phyloP scores from a whole-genome alignment of 257 asterid genomes.

The Solanum etuberosum region DNA sequence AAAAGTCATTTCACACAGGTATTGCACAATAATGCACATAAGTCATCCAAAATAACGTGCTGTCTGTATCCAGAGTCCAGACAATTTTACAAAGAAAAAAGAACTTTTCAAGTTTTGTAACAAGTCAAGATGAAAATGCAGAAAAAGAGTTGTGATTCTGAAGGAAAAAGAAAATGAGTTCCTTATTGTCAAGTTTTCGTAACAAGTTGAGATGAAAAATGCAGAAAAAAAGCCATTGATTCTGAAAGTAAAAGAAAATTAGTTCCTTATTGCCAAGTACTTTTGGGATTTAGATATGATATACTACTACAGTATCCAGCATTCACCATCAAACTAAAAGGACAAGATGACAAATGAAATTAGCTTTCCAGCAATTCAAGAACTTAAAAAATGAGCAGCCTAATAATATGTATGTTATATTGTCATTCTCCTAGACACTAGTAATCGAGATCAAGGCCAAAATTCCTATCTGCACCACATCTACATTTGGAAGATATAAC shows the following conservation, averaged over 20 bases:
- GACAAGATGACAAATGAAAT: background rate
- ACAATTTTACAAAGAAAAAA: background rate
- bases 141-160: background rate
- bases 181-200: background rate
- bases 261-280: background rate
- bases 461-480: background rate
- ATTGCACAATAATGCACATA: constrained; percentile 3
- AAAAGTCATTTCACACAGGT: constrained; percentile 8
- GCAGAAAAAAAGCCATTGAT: background rate
- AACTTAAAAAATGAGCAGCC: background rate
- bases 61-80: background rate
- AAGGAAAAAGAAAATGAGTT: background rate
- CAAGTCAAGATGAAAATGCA: background rate
- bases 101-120: background rate
- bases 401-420: background rate
- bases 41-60: background rate
- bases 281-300: background rate
- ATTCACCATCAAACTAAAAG: background rate
- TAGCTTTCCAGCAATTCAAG: background rate
- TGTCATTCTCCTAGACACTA: background rate
- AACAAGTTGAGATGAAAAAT: background rate
- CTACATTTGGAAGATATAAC: background rate
- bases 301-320: background rate
- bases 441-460: background rate
- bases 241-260: background rate